These are phyloP conservation scores for Pleurozium schreberi DNA, from an alignment of 225 moss, liverwort and hornwort genomes.

Conservation along the genomic window DNA sequence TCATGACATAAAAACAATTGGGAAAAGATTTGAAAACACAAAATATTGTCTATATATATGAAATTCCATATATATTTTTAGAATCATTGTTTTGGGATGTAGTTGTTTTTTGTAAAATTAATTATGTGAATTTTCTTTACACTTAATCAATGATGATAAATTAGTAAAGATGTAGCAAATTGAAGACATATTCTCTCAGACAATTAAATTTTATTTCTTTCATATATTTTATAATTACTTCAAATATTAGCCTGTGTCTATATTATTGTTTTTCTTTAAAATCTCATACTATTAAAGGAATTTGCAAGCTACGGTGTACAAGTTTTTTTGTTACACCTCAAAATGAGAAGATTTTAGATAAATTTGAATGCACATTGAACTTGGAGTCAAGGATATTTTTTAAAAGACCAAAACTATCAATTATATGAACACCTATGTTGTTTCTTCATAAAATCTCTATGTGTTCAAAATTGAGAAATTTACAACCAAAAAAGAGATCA, in stretches of 20 bases:
- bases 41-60: too few species aligned
- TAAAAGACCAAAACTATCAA: neutral
- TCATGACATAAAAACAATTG: too few species aligned
- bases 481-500: neutral
- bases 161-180: too few species aligned
- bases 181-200: too few species aligned
- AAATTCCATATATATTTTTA: too few species aligned
- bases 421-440: neutral
- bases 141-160: too few species aligned
- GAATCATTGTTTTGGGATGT: too few species aligned
- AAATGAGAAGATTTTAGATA: neutral
- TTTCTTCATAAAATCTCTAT: rapidly evolving
- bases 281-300: neutral
- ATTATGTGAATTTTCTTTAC: too few species aligned
- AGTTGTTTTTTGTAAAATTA: too few species aligned
- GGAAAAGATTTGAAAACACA: too few species aligned
- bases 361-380: neutral
- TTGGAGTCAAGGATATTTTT: neutral
- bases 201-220: too few species aligned
- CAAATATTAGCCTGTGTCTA: neutral
- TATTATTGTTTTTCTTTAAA: neutral
- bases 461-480: neutral
- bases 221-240: too few species aligned
- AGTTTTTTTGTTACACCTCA: neutral
- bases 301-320: neutral